Evolutionary conservation across 441 rosid genomes (phyloP), one percentile per base, ranked within the genome.

Genomic region (Pelargonium australe): DNA sequence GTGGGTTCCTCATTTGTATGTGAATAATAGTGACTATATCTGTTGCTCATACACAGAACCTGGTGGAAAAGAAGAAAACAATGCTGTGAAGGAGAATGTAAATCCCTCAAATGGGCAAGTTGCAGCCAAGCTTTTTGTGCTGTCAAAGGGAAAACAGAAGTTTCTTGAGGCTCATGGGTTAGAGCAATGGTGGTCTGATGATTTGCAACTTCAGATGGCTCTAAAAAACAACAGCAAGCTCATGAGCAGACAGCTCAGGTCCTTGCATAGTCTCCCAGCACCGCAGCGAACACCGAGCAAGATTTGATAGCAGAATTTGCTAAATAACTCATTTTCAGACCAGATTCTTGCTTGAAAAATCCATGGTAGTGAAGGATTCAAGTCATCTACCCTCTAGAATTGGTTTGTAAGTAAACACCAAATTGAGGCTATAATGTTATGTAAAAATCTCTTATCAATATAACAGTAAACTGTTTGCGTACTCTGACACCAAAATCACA

Each of bases 151-250:
- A 74, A 91, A 91, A 68, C 96, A 95, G 82, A 90, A 80, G 82
- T 87, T 92, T 81, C 80, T 74, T 0, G 98, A 95, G 80, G 98
- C 97, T 37, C 99, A 95, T 40, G 98, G 97, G 25, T 60, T 95
- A 66, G 95, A 95, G 75, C 97, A 95, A 68, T 92, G 99, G 99
- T 95, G 97, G 99, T 91, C 99, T 0, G 89, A 90, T 72, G 86
- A 88, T 68, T 74, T 82, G 79, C 85, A 87, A 49, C 91, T 86
- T 65, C 89, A 86, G 64, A 82, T 74, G 73, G 87, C 90, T 73
- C 75, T 86, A 16, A 84, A 31, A 3, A 31, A 82, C 55, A 84
- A 80, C 73, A 86, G 95, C 86, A 89, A 85, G 71, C 80, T 95
- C 67, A 88, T 94, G 67, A 87, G 85, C 85, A 86, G 89, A 80